Percentiles rank a stretch among this genome's conserved stretches.
Evolutionary conservation across 1,284 basidiomycete species (phyloP).

Genomic region (Polyporus tsugae): DNA sequence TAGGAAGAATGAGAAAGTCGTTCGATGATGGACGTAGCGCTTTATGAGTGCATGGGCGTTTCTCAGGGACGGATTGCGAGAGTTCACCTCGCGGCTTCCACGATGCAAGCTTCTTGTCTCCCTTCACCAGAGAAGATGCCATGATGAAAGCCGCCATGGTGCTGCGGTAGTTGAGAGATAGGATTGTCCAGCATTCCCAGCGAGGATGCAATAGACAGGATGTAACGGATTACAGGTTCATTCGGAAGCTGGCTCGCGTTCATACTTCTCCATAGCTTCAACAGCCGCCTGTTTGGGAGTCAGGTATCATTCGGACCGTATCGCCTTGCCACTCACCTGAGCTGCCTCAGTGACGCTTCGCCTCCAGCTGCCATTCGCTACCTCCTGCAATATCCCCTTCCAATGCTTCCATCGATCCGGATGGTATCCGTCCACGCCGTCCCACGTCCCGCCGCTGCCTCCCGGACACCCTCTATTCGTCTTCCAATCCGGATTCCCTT

Average conservation of each 20-base stretch:
- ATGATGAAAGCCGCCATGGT: background rate
- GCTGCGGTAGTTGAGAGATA: background rate
- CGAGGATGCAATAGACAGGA: background rate
- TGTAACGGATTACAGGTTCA: background rate
- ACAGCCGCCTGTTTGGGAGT: background rate
- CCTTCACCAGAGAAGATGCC: background rate
- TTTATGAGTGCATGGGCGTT: background rate
- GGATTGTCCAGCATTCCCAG: background rate
- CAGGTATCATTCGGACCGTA: background rate
- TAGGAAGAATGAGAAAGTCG: background rate
- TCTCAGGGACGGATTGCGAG: background rate
- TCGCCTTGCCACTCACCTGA: slow-evolving; percentile 9
- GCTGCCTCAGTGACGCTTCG: slow-evolving; percentile 25
- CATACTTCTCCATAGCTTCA: background rate
- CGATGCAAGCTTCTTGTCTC: background rate
- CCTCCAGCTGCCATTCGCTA: slow-evolving; percentile 13
- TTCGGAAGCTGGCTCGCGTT: background rate
- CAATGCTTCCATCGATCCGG: slow-evolving; percentile 26
- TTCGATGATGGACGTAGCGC: background rate
- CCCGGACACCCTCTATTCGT: slow-evolving; percentile 11
- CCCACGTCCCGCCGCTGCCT: slow-evolving; percentile 24
- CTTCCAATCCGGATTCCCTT: slow-evolving; percentile 21
- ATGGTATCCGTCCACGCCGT: slow-evolving; percentile 26
- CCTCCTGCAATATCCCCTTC: slow-evolving; percentile 18
- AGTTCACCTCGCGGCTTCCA: background rate